Evolutionary conservation across 1,284 basidiomycete genomes (phyloP).

Genomic region (Porodaedalea pini): DNA sequence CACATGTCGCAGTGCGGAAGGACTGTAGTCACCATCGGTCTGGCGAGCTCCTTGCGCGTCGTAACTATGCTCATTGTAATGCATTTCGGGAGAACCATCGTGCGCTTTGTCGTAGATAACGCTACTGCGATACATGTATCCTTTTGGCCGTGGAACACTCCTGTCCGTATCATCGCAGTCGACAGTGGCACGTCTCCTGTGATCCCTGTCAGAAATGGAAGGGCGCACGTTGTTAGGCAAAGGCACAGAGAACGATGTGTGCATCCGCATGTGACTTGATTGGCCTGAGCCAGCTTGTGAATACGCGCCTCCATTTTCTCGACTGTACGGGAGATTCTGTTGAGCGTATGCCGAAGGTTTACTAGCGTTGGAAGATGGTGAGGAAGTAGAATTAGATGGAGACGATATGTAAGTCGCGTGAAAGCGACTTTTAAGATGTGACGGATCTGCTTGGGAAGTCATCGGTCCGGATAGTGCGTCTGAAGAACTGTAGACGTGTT

Average conservation of each 20-base stretch:
- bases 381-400: slow-evolving; percentile 9
- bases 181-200: slow-evolving; percentile 17
- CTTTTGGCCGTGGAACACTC: slow-evolving; percentile 17
- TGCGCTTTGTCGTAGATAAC: not conserved
- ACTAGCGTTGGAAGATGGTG: slow-evolving; percentile 10
- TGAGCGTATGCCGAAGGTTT: not conserved
- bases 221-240: not conserved
- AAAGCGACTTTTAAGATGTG: slow-evolving; percentile 15
- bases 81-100: not conserved
- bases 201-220: slow-evolving; percentile 11
- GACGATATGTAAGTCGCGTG: slow-evolving; percentile 11
- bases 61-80: not conserved
- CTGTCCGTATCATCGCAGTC: slow-evolving; percentile 18
- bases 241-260: not conserved
- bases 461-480: not conserved
- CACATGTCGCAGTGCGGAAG: not conserved
- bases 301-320: not conserved
- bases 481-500: not conserved
- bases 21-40: not conserved
- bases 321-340: not conserved
- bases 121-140: slow-evolving; percentile 15
- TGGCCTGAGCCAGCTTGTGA: not conserved
- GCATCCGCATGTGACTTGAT: not conserved
- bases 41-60: not conserved
- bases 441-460: slow-evolving; percentile 10